Conservation (phyloP, 345 rosid genomes). For the Punica granatum region DNA sequence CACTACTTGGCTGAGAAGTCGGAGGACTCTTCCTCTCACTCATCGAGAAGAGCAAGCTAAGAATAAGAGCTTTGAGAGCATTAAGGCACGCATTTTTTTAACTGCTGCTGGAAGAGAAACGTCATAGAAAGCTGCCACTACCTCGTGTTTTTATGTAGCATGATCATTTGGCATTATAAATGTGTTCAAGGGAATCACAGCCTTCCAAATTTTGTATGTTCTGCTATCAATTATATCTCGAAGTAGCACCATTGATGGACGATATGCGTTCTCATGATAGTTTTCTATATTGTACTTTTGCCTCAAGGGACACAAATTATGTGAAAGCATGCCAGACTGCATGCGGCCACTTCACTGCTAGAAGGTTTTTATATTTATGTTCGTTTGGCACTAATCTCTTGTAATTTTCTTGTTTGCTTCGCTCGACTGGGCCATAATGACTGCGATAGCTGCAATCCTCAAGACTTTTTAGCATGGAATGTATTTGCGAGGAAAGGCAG, state of each 20-base stretch:
- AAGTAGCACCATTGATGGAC: background rate
- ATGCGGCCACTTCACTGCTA: background rate
- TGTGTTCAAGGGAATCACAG: background rate
- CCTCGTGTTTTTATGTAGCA: background rate
- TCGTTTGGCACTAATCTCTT: background rate
- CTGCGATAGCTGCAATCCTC: no score
- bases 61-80: background rate
- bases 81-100: background rate
- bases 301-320: background rate
- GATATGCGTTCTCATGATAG: background rate
- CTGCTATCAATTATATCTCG: background rate
- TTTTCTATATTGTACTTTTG: background rate
- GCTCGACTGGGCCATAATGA: background rate
- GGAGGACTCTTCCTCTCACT: conserved; percentile 54
- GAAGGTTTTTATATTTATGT: background rate
- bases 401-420: background rate
- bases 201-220: background rate
- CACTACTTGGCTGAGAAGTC: conserved; percentile 89
- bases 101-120: no score
- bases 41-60: conserved; percentile 38
- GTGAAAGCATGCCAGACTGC: background rate
- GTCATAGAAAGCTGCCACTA: background rate
- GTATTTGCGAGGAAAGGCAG: no score
- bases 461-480: no score
- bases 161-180: background rate